These are phyloP conservation scores for Jamesozyma rosinii DNA, from an alignment of 805 yeast species.

Conservation along the genomic window DNA sequence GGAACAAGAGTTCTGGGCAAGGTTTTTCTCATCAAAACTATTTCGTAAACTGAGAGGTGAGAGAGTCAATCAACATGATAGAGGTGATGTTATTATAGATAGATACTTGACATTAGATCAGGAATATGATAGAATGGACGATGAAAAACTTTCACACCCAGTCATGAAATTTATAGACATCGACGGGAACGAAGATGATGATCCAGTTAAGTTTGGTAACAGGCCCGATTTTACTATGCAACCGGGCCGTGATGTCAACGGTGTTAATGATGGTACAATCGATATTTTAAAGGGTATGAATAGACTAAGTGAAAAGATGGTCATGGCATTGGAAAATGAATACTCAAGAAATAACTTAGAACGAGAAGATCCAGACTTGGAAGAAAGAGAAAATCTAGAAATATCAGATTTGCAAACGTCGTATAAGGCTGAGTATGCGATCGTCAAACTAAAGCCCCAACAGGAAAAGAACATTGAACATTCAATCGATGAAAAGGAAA, in stretches of 20 bases:
- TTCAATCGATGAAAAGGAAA: neutral
- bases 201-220: constrained; percentile 66
- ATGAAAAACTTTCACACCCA: constrained; percentile 35
- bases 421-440: constrained; percentile 43
- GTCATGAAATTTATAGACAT: constrained; percentile 71
- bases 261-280: constrained; percentile 53
- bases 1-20: constrained; percentile 93
- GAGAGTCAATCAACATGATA: constrained; percentile 58
- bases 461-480: neutral
- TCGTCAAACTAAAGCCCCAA: constrained; percentile 31
- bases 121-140: constrained; percentile 41
- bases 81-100: constrained; percentile 80
- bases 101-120: constrained; percentile 67
- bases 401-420: constrained; percentile 44
- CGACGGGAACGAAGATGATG: constrained; percentile 73
- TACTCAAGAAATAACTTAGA: constrained; percentile 32
- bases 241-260: constrained; percentile 39
- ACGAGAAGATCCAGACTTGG: constrained; percentile 30
- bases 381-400: constrained; percentile 38
- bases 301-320: constrained; percentile 73
- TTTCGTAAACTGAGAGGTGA: constrained; percentile 88
- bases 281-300: constrained; percentile 82
- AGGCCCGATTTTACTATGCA: constrained; percentile 86
- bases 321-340: constrained; percentile 43
- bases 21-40: constrained; percentile 84